These are phyloP conservation scores for Canariomyces notabilis DNA, from an alignment of 2,329 filamentous ascomycete species.

Conservation along the genomic window DNA sequence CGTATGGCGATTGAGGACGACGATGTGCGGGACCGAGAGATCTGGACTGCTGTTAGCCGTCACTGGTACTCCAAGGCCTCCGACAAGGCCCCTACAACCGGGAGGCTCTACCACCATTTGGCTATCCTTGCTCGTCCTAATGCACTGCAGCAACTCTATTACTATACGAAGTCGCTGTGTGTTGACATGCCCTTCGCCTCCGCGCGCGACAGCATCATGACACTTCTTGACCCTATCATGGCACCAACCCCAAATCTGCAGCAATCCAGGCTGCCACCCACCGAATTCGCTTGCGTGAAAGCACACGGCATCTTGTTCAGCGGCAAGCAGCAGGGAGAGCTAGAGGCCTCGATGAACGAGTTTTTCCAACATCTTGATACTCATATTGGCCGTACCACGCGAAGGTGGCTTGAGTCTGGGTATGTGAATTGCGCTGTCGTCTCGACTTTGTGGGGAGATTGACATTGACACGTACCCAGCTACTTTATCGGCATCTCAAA, in stretches of 20 bases:
- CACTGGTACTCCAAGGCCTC: slow-evolving; percentile 84
- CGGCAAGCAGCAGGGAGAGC: slow-evolving; percentile 41
- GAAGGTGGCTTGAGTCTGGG: slow-evolving; percentile 49
- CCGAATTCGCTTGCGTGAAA: slow-evolving; percentile 59
- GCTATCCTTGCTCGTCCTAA: slow-evolving; percentile 72
- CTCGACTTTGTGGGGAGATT: no score
- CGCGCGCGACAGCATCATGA: slow-evolving; percentile 65
- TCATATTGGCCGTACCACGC: slow-evolving; percentile 48
- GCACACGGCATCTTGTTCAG: slow-evolving; percentile 62
- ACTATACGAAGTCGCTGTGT: slow-evolving; percentile 65
- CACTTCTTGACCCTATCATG: slow-evolving; percentile 59
- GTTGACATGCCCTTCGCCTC: slow-evolving; percentile 62
- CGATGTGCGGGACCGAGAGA: slow-evolving; percentile 67
- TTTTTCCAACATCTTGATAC: slow-evolving; percentile 52
- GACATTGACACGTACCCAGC: slow-evolving; percentile 3
- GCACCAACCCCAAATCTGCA: slow-evolving; percentile 24
- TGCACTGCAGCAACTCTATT: slow-evolving; percentile 65
- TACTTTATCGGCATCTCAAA: slow-evolving; percentile 57
- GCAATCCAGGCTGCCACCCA: slow-evolving; percentile 34
- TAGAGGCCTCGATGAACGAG: slow-evolving; percentile 39
- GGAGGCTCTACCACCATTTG: slow-evolving; percentile 81
- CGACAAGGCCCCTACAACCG: slow-evolving; percentile 68
- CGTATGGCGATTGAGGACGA: slow-evolving; percentile 88
- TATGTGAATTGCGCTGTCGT: slow-evolving; percentile 6
- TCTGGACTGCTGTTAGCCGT: slow-evolving; percentile 73